phyloP scores from a whole-genome alignment of 1,284 basidiomycete species.

The Hymenochaete sp. region DNA sequence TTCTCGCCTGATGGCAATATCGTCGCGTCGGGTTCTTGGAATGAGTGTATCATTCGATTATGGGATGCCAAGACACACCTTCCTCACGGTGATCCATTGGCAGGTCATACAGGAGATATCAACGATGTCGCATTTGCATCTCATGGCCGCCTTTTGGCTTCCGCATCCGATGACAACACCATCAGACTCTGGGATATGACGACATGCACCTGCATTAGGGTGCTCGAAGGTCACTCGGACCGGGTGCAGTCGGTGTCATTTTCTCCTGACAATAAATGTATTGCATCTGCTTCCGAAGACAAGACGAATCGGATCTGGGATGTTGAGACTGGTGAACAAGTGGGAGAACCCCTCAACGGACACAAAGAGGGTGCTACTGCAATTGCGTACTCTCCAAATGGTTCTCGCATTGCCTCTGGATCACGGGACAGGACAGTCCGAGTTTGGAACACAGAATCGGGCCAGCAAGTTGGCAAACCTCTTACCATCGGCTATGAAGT shows the following conservation, averaged over 20 bases:
- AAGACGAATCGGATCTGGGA: conserved; percentile 82
- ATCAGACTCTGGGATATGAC: too few relatives aligned
- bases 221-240: conserved; percentile 33
- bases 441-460: conserved; percentile 14
- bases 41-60: not conserved
- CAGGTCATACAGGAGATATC: not conserved
- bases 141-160: too few relatives aligned
- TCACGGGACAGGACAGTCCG: conserved; percentile 73
- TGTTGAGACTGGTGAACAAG: conserved; percentile 22
- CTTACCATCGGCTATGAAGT: too few relatives aligned
- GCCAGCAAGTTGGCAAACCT: not conserved
- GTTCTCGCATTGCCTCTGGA: conserved; percentile 77
- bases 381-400: conserved; percentile 77
- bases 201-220: too few relatives aligned
- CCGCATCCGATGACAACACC: too few relatives aligned
- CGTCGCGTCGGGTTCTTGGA: not conserved
- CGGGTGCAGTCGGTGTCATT: conserved; percentile 36
- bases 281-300: conserved; percentile 69
- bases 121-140: not conserved
- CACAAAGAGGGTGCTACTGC: conserved; percentile 35
- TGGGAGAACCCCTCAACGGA: not conserved
- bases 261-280: conserved; percentile 81
- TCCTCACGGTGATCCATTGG: not conserved
- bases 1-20: conserved; percentile 2
- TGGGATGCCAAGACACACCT: not conserved